Conservation (phyloP, 495 filamentous ascomycete species). For the Pyrenula aspistea region DNA sequence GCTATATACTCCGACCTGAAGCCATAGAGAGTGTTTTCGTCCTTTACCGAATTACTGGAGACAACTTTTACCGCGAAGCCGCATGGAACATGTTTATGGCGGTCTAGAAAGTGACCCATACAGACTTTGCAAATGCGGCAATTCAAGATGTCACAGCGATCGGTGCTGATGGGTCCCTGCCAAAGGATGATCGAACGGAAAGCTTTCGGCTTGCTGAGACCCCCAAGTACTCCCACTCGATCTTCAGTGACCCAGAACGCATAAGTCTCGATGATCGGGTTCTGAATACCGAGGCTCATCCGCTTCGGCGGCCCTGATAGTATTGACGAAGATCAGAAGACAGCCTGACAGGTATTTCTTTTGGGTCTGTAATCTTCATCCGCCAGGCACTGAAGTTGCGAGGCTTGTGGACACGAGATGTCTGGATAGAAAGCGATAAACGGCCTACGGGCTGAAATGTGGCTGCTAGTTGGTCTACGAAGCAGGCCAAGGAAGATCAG, state of each 20-base stretch:
- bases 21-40: slow-evolving; percentile 50
- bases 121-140: slow-evolving; percentile 34
- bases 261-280: slow-evolving; percentile 64
- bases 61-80: slow-evolving; percentile 37
- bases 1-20: slow-evolving; percentile 37
- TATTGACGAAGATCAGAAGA: no score
- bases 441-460: not conserved
- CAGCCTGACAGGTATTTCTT: no score
- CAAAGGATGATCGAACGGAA: slow-evolving; percentile 29
- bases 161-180: slow-evolving; percentile 4
- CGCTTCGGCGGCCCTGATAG: slow-evolving; percentile 15
- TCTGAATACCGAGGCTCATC: slow-evolving; percentile 44
- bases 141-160: slow-evolving; percentile 27
- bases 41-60: slow-evolving; percentile 51
- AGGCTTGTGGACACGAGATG: not conserved
- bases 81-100: slow-evolving; percentile 55
- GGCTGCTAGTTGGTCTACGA: no score
- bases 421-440: not conserved
- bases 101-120: slow-evolving; percentile 35
- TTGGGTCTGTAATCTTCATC: not conserved
- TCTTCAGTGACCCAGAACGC: slow-evolving; percentile 46
- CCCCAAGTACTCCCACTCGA: slow-evolving; percentile 61
- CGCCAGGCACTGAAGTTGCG: not conserved
- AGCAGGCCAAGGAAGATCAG: no score
- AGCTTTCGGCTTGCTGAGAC: slow-evolving; percentile 53